Base-by-base conservation (phyloP, 176 grass and related monocot species). In the Typha latifolia region DNA sequence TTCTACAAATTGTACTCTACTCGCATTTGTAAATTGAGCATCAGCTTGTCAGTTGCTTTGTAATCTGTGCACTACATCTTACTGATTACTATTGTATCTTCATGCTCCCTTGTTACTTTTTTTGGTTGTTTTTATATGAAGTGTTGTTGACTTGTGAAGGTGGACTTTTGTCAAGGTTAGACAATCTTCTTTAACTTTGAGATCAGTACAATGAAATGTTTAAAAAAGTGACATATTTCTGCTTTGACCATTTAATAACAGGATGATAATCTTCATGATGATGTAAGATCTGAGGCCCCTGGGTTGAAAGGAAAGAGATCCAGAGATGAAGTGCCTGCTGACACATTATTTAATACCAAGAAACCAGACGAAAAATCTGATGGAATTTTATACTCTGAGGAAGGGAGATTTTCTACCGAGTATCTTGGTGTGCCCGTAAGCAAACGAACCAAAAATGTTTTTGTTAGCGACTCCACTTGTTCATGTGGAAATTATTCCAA, bases 191-290 rank as follows among this genome's bases (percentile, higher is more conserved):
- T 53, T 53, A 53, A 53, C 5, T 15, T 53, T 53, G 51, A 53
- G 52, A 57, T 18, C n/a, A 57, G 19, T 7, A 20, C 52, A 57
- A 57, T 57, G 15, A 57, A 57, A 57, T 57, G 52, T 18, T 18
- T 18, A 8, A 57, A 18, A 18, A 18, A 57, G 1, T 5, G 24
- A 26, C 24, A 4, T 12, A 20, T 18, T 18, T 18, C 5, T 57
- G 20, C 5, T 57, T 21, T 57, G 19, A 57, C 15, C 52, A 13
- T 51, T 64, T 57, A 19, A 31, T 74, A 86, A 74, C 78, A 96
- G 91, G 80, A 79, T 75, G 67, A 66, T 79, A 82, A 81, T 79
- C 50, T 24, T 64, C 67, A 72, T 69, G 64, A 80, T 12, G 59
- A 11, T 34, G 20, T 61, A 49, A 83, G 75, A 57, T 29, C 52